Evolutionary conservation across 805 yeast genomes (phyloP).

Genomic region (Candida berthetii): DNA sequence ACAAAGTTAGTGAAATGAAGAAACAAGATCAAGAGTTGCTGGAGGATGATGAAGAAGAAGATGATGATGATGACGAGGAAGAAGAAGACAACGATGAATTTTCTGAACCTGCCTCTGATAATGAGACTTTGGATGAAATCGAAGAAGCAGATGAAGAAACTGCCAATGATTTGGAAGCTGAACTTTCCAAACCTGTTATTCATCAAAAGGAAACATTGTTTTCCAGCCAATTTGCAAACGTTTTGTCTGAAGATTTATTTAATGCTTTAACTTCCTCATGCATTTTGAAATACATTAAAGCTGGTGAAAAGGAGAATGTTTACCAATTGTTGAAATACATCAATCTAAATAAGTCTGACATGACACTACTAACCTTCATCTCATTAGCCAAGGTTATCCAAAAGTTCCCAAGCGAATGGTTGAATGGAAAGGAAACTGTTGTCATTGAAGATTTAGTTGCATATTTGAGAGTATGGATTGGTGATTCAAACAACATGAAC

Average conservation of each 20-base stretch:
- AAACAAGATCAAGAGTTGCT: conserved; percentile 2
- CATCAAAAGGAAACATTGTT: neutral
- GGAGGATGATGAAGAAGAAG: conserved; percentile 2
- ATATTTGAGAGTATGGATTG: conserved; percentile 23
- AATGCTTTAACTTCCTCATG: conserved; percentile 18
- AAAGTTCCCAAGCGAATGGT: conserved; percentile 19
- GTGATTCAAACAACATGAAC: conserved; percentile 15
- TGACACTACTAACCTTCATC: conserved; percentile 19
- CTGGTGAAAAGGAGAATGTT: conserved; percentile 10
- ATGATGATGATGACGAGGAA: conserved; percentile 5
- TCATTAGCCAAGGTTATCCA: conserved; percentile 19
- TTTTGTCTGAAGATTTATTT: conserved; percentile 17
- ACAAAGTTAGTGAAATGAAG: neutral
- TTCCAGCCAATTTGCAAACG: conserved; percentile 5
- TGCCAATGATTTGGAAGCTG: neutral
- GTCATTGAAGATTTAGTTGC: conserved; percentile 16
- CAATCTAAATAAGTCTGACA: conserved; percentile 11
- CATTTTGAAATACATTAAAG: conserved; percentile 14
- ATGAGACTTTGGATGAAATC: neutral
- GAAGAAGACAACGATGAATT: conserved; percentile 1
- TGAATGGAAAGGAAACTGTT: conserved; percentile 4
- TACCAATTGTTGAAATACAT: conserved; percentile 12
- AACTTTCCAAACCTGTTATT: neutral
- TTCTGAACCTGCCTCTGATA: neutral
- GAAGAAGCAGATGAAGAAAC: neutral